These are phyloP conservation scores for Hericium alpestre DNA, from an alignment of 768 basidiomycete species.

Conservation along the genomic window DNA sequence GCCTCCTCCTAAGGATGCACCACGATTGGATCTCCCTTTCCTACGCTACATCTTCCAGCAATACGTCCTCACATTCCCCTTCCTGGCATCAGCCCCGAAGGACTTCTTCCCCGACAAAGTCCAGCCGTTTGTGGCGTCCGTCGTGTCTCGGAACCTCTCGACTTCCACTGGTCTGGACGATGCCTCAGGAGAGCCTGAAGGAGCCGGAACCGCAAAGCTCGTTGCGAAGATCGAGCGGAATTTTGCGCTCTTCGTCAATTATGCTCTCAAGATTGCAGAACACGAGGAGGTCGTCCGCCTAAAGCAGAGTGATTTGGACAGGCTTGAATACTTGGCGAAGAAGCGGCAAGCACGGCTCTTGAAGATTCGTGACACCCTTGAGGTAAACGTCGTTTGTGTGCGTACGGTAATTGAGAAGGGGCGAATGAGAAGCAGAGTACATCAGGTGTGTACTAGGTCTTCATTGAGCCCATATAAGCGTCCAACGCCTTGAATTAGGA, in stretches of 20 bases:
- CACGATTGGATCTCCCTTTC: conserved; percentile 70
- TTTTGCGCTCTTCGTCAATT: conserved; percentile 67
- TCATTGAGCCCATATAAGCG: background rate
- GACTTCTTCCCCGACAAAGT: conserved; percentile 92
- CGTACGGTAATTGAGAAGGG: conserved; percentile 77
- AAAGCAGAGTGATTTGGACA: conserved; percentile 71
- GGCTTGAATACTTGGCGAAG: conserved; percentile 62
- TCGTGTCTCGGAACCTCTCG: conserved; percentile 71
- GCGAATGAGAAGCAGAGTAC: conserved; percentile 71
- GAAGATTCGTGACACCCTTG: conserved; percentile 52
- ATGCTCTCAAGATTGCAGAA: conserved; percentile 75
- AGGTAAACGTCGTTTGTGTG: conserved; percentile 87
- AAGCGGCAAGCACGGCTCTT: conserved; percentile 42
- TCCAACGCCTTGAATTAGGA: conserved; percentile 40
- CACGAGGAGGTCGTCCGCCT: conserved; percentile 86
- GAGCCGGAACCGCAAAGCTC: conserved; percentile 45
- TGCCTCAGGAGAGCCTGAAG: conserved; percentile 34
- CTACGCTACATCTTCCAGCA: conserved; percentile 84
- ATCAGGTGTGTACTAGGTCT: conserved; percentile 57
- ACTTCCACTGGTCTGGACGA: conserved; percentile 52
- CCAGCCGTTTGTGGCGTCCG: conserved; percentile 83
- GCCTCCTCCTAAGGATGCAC: conserved; percentile 49
- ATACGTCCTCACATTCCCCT: conserved; percentile 91
- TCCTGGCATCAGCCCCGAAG: conserved; percentile 79
- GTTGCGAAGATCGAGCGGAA: conserved; percentile 78